Base-by-base conservation (phyloP, 2,329 filamentous ascomycete genomes). In the Trichoderma citrinoviride region DNA sequence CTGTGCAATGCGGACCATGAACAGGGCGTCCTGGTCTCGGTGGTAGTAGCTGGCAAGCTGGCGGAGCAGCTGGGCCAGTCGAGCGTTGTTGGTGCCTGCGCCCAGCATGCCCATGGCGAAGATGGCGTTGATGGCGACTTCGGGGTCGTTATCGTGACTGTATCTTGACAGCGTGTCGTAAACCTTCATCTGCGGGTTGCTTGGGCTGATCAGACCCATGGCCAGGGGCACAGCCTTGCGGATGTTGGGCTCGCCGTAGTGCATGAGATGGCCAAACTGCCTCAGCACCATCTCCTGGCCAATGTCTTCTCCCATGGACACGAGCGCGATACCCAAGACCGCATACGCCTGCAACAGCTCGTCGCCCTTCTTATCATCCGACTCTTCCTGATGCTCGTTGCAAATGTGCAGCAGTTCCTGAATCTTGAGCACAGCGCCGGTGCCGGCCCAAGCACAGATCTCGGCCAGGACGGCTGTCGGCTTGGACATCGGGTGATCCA, bases 181-280 rank as follows among this genome's bases (percentile, higher is more conserved):
- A 54, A 99, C 91, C 84, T 98, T 99, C 94, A 99, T 99, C 77
- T 99, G 96, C 12, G 95, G 95, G 81, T 99, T 99, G 80, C 93
- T 97, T 14, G 96, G 92, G 79, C 92, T 97, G 74, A 99, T 90
- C 62, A 99, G 85, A 73, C 93, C 96, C 92, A 99, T 96, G 27
- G 95, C 95, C 62, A 99, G 84, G 41, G 95, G 95, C 33, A 99
- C 95, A 21, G 93, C 94, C 75, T 95, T 95, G 68, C 95, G 90
- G 72, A 99, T 99, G 76, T 99, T 98, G 74, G 93, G 85, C 77
- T 97, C 94, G 68, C 96, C 95, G 73, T 99, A 99, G 80, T 99
- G 95, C 95, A 99, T 99, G 67, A 99, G 84, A 77, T 99, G 95
- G 56, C 93, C 95, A 72, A 99, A 98, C 74, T 97, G 95, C 65